These are phyloP conservation scores for Aspergillus quadrilineatus DNA, from an alignment of 2,329 filamentous ascomycete species.

Conservation along the genomic window DNA sequence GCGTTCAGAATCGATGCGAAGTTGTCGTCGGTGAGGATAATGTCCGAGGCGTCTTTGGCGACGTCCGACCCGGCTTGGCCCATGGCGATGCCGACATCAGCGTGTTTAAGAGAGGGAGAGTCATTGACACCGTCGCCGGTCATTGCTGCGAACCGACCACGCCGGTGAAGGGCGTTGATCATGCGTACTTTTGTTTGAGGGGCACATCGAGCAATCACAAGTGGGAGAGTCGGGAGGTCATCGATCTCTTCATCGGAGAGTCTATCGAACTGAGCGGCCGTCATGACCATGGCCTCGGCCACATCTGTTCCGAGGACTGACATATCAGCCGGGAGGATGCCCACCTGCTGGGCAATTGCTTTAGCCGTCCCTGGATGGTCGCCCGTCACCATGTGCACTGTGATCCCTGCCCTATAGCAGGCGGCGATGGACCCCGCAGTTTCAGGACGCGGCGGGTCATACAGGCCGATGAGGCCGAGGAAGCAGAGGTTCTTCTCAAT, in stretches of 20 bases:
- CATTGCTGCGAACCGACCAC: slow-evolving; percentile 77
- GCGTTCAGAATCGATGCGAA: slow-evolving; percentile 86
- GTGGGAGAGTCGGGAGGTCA: slow-evolving; percentile 52
- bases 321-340: slow-evolving; percentile 68
- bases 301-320: slow-evolving; percentile 60
- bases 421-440: slow-evolving; percentile 69
- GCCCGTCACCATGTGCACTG: slow-evolving; percentile 81
- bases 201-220: slow-evolving; percentile 60
- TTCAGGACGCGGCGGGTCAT: slow-evolving; percentile 81
- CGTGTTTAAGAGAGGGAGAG: slow-evolving; percentile 73
- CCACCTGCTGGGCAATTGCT: slow-evolving; percentile 77
- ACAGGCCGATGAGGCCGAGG: slow-evolving; percentile 79
- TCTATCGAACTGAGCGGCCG: slow-evolving; percentile 75
- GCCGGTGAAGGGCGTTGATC: slow-evolving; percentile 60
- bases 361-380: slow-evolving; percentile 76
- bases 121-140: slow-evolving; percentile 89
- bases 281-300: slow-evolving; percentile 67
- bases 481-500: slow-evolving; percentile 71
- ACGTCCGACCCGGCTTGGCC: slow-evolving; percentile 80
- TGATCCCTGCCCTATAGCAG: slow-evolving; percentile 71
- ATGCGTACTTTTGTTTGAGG: slow-evolving; percentile 46
- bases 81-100: slow-evolving; percentile 89
- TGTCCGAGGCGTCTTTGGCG: slow-evolving; percentile 67
- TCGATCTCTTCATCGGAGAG: slow-evolving; percentile 73
- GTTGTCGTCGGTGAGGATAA: slow-evolving; percentile 77